Conservation (phyloP, 495 filamentous ascomycete genomes). For the Lasiosphaeria miniovina region DNA sequence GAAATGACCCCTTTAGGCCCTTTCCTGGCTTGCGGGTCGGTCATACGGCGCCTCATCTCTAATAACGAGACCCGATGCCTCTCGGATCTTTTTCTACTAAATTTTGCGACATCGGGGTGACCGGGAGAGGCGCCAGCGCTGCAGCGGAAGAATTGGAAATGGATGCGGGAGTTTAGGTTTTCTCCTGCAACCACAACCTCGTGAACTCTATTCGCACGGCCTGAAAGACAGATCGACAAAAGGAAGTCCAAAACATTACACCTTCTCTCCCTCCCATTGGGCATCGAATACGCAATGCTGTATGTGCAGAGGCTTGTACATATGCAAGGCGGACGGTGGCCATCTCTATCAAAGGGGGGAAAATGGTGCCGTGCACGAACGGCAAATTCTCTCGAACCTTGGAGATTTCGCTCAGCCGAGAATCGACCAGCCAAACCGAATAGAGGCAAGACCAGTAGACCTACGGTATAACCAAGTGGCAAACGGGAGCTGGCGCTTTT, state of each 20-base stretch:
- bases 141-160: not conserved
- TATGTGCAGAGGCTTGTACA: not conserved
- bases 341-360: too few relatives aligned
- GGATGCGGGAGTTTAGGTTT: constrained; percentile 9
- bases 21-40: too few relatives aligned
- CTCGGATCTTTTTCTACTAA: not conserved
- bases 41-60: too few relatives aligned
- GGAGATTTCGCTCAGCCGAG: too few relatives aligned
- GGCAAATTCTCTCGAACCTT: too few relatives aligned
- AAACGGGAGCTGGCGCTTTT: too few relatives aligned
- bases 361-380: too few relatives aligned
- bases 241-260: not conserved
- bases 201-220: not conserved
- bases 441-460: too few relatives aligned
- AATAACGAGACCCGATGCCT: too few relatives aligned
- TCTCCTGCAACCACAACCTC: not conserved
- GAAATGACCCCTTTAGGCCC: too few relatives aligned
- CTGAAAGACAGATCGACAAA: not conserved
- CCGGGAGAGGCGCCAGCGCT: constrained; percentile 9
- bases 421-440: too few relatives aligned
- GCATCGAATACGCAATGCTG: not conserved
- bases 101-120: not conserved
- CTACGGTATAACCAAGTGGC: too few relatives aligned
- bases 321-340: not conserved
- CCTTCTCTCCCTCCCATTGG: not conserved